Base-by-base conservation (phyloP, 2,329 filamentous ascomycete species). In the Mollisia scopiformis region DNA sequence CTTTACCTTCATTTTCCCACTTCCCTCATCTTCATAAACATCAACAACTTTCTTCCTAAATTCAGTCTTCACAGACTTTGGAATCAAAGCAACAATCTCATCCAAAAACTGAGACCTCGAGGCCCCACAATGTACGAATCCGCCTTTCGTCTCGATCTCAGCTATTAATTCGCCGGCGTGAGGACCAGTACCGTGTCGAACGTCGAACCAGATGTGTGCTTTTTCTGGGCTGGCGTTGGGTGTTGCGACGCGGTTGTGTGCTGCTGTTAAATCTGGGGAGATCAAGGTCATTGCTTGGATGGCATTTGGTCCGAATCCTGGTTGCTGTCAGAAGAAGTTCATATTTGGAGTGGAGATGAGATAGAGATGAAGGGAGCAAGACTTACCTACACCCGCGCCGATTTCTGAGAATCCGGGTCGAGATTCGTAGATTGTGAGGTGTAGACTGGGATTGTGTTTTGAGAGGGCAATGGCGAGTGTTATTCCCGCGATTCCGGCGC, bases 401-500 rank as follows among this genome's bases (percentile, higher is more conserved):
- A 87, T 82, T 68, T 87, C 84, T 33, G 77, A 78, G 62, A 87
- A 88, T 13, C 74, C 74, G 0, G 75, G 57, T 0, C 84, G 83
- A 11, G 82, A 77, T 72, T 88, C 85, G 67, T 85, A 88, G 62
- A 88, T 78, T 11, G 66, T 70, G 35, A 73, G 65, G 2, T 75
- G 72, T 35, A 86, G 67, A 37, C 76, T 69, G 59, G 79, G 76
- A 30, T 62, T 65, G 58, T 78, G 72, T 58, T 74, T 69, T 43
- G 80, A 73, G 28, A 88, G 79, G 6, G 78, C 82, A 50, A 84
- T 78, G 25, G 82, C 82, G 8, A 87, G 78, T 8, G 75, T 75
- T 19, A 87, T 75, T 27, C 85, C 85, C 27, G 80, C 80, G 61
- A 88, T 85, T 33, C 84, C 85, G 43, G 84, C 84, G 61, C 85